Conservation (phyloP, 371 early-diverging fungal genomes). For the Zopfochytrium polystomum region DNA sequence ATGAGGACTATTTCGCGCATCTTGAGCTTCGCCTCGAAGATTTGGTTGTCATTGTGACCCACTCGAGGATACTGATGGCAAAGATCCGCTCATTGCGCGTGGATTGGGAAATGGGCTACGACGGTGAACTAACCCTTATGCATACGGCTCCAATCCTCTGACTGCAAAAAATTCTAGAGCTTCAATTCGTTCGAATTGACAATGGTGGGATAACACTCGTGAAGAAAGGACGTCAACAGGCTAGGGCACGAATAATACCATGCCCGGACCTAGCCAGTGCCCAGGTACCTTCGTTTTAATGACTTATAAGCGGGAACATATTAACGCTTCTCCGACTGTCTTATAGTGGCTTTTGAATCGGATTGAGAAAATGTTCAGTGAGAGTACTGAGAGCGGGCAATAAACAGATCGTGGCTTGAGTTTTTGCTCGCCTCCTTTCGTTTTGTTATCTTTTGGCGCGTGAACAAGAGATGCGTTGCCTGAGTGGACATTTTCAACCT, state of each 20-base stretch:
- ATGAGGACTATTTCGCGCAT: conserved; percentile 88
- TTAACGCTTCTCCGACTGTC: neutral
- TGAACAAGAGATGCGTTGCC: no score
- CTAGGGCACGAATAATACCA: conserved; percentile 39
- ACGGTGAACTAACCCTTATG: conserved; percentile 25
- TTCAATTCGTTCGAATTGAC: conserved; percentile 31
- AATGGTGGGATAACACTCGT: conserved; percentile 39
- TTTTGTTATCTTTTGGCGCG: no score
- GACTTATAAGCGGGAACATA: neutral
- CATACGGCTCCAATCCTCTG: neutral
- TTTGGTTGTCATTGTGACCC: conserved; percentile 45
- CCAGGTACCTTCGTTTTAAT: conserved; percentile 25
- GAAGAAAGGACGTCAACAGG: conserved; percentile 29
- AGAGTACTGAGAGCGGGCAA: neutral
- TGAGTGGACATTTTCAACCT: no score
- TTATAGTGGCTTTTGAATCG: conserved; percentile 26
- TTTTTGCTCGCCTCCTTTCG: no score
- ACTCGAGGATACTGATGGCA: conserved; percentile 33
- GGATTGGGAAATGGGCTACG: conserved; percentile 48
- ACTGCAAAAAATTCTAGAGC: conserved; percentile 16
- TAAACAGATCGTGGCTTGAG: no score
- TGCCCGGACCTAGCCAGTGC: conserved; percentile 40
- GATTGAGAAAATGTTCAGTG: conserved; percentile 27
- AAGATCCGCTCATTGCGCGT: conserved; percentile 36
- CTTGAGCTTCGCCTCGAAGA: conserved; percentile 55